Percentiles rank a stretch among this genome's conserved stretches.
phyloP scores from a whole-genome alignment of 2,329 filamentous ascomycete species.

The Aspergillus sp. region DNA sequence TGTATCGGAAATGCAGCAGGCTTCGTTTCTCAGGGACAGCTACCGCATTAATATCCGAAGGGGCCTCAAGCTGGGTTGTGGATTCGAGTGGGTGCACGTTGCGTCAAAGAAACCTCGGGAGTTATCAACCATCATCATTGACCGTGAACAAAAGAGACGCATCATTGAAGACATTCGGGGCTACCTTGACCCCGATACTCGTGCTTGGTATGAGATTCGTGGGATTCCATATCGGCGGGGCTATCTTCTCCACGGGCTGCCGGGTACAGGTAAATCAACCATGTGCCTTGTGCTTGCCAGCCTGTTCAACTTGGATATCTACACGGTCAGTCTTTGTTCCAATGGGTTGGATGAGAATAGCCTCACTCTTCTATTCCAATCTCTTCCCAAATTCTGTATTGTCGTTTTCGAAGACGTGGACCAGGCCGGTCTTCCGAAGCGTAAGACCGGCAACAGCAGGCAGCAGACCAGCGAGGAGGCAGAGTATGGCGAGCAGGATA shows the following conservation, averaged over 20 bases:
- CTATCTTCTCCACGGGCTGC: slow-evolving; percentile 75
- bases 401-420: slow-evolving; percentile 66
- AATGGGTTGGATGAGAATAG: slow-evolving; percentile 60
- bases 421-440: slow-evolving; percentile 50
- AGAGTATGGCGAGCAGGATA: neutral
- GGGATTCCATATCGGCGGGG: slow-evolving; percentile 73
- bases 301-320: slow-evolving; percentile 65
- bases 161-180: slow-evolving; percentile 74
- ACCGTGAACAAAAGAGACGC: slow-evolving; percentile 62
- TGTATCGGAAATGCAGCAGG: slow-evolving; percentile 33
- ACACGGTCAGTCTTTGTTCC: slow-evolving; percentile 60
- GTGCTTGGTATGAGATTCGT: slow-evolving; percentile 21
- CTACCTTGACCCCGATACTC: slow-evolving; percentile 63
- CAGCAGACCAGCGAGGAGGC: slow-evolving; percentile 4
- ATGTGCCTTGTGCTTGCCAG: slow-evolving; percentile 67
- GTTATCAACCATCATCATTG: slow-evolving; percentile 74
- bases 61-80: slow-evolving; percentile 41
- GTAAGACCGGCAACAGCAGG: slow-evolving; percentile 5
- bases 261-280: slow-evolving; percentile 71
- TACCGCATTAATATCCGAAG: slow-evolving; percentile 31
- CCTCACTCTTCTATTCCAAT: slow-evolving; percentile 56
- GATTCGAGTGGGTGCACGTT: slow-evolving; percentile 51
- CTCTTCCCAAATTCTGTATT: slow-evolving; percentile 33
- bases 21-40: neutral
- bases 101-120: slow-evolving; percentile 49